These are phyloP conservation scores for Scedosporium apiospermum DNA, from an alignment of 2,329 filamentous ascomycete genomes.

Conservation along the genomic window DNA sequence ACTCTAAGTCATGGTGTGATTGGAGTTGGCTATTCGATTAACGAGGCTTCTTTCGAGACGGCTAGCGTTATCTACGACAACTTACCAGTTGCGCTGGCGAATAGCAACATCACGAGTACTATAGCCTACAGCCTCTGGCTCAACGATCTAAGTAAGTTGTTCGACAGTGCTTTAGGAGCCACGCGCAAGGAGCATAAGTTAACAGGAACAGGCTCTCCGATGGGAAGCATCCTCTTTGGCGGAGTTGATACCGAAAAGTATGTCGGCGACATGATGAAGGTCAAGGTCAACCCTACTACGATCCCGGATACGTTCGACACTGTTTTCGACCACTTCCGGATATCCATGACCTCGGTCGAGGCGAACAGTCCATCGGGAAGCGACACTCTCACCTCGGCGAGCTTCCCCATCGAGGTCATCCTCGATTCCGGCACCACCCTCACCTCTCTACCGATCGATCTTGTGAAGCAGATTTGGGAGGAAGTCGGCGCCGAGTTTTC, in stretches of 20 bases:
- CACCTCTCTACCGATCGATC: constrained; percentile 55
- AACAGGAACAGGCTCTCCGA: constrained; percentile 35
- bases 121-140: constrained; percentile 65
- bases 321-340: constrained; percentile 34
- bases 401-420: constrained; percentile 48
- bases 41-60: constrained; percentile 33
- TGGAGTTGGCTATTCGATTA: constrained; percentile 49
- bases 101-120: constrained; percentile 53
- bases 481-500: constrained; percentile 44
- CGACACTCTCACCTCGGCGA: constrained; percentile 31
- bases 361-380: constrained; percentile 39
- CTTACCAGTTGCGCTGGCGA: constrained; percentile 54
- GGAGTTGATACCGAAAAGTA: constrained; percentile 74
- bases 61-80: constrained; percentile 37
- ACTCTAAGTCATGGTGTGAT: constrained; percentile 48
- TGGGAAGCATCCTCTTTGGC: constrained; percentile 67
- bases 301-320: constrained; percentile 18
- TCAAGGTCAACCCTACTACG: constrained; percentile 43
- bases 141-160: constrained; percentile 35
- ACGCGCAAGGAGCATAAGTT: no score
- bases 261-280: constrained; percentile 48
- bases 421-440: constrained; percentile 70
- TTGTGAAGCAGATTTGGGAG: constrained; percentile 43
- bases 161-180: constrained; percentile 10
- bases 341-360: constrained; percentile 36